Base-by-base conservation (phyloP, 2,329 filamentous ascomycete species). In the Monascus ruber region DNA sequence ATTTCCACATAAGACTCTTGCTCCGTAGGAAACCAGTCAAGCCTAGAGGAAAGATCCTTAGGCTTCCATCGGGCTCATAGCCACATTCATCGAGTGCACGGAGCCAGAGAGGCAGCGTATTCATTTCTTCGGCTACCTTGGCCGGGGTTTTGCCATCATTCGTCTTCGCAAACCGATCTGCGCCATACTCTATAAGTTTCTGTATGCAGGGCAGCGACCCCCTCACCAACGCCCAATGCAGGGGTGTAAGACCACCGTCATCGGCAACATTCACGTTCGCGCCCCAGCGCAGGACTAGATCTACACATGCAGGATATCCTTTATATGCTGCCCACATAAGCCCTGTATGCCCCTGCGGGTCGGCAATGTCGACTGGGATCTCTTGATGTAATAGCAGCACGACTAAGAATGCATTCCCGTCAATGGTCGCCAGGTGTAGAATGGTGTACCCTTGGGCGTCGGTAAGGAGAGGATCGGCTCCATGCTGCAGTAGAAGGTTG, bases 291-390 rank as follows among this genome's bases (percentile, higher is more conserved):
- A 98, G 67, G 48, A 94, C 89, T 33, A 96, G 63, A 57, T 96
- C 91, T 35, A 96, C 89, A 52, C 86, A 94, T 35, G 83, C 80
- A 0, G 89, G 85, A 58, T 82, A 95, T 29, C 93, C 91, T 64
- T 98, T 98, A 69, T 98, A 98, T 10, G 89, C 89, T 11, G 91
- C 86, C 91, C 91, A 98, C 91, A 98, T 98, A 44, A 98, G 72
- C 44, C 82, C 83, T 1, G 91, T 96, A 63, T 98, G 93, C 5
- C 88, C 86, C 58, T 87, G 89, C 37, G 78, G 77, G 64, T 98
- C 91, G 38, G 82, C 73, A 5, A 91, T 83, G 58, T 98, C 91
- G 45, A 98, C 86, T 10, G 87, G 85, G 43, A 98, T 91, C 56
- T 91, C 87, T 57, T 95, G 88, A 65, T 98, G 91, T 24, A 98